Conservation (phyloP, 2,329 filamentous ascomycete species). For the Ploettnerulaceae sp. region DNA sequence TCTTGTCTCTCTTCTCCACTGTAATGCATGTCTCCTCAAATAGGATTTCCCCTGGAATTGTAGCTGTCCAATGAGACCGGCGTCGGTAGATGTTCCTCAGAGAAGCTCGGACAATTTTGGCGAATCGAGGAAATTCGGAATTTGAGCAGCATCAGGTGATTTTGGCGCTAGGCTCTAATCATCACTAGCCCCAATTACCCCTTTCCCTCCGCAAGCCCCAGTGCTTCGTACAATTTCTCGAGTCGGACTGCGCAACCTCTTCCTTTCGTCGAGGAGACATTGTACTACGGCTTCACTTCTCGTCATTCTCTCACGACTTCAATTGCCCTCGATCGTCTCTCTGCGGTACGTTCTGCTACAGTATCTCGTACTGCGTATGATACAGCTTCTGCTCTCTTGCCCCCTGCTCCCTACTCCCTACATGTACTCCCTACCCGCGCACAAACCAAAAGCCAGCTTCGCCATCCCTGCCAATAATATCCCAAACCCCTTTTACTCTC, state of each 20-base stretch:
- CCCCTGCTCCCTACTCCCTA: no score
- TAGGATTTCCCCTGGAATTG: no score
- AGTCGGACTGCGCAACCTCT: constrained; percentile 7
- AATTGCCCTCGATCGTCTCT: constrained; percentile 10
- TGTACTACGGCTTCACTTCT: constrained; percentile 4
- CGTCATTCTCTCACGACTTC: constrained; percentile 7
- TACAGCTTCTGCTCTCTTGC: no score
- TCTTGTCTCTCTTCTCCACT: no score
- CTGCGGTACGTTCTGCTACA: constrained; percentile 14
- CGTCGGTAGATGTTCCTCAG: no score
- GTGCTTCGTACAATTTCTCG: constrained; percentile 18
- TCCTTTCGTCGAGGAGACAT: constrained; percentile 7
- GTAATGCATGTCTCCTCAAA: no score
- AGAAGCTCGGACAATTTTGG: no score
- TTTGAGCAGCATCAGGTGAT: no score
- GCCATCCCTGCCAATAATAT: constrained; percentile 27
- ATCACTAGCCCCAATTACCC: not conserved
- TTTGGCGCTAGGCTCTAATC: constrained; percentile 2
- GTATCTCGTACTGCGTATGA: constrained; percentile 5
- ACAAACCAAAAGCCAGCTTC: constrained; percentile 27
- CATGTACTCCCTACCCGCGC: constrained; percentile 3
- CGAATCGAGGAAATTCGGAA: no score
- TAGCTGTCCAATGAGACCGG: no score
- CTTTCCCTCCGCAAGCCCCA: no score
- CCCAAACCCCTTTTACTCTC: constrained; percentile 27